Base-by-base conservation (phyloP, 2,329 filamentous ascomycete species). In the Colletotrichum tabaci region DNA sequence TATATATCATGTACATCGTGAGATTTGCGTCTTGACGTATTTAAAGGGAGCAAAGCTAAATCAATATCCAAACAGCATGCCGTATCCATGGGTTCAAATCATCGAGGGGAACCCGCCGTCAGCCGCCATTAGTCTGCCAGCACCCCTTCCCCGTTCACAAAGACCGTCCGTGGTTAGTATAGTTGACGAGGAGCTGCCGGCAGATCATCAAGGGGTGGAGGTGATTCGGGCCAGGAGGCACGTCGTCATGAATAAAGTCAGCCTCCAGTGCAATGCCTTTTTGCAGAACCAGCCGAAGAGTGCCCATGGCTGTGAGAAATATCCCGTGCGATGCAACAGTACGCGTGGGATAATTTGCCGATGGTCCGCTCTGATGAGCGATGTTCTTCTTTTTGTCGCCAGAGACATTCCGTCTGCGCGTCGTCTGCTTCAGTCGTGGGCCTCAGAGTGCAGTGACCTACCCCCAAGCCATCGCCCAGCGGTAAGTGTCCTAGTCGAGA, bases 1-100 rank as follows among this genome's bases (percentile, higher is more conserved):
- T 16, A 6, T 18, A 46, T 46, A 6, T 7, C 13, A 18, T 2
- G 44, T 30, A 30, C 3, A 46, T 18, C 44, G 18, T 16, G 16
- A 30, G 15, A 7, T 46, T 18, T 2, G 16, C 44, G 44, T 46
- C 44, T 46, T 46, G 44, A 53, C 15, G 23, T 53, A 53, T 26
- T 15, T 53, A 53, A 53, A 53, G 4, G 16, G 12, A 16, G 50
- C 23, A 26, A 53, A 26, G 47, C 9, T 50, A n/a, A 13, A 26
- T 21, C 21, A 50, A 26, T 50, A 9, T 50, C 21, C 26, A 26
- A 53, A 26, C 13, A 53, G 26, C 42, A 61, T 61, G 57, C 42
- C 57, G 40, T 49, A 61, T n/a, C 57, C 57, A 46, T 61, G 57
- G 57, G 21, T 61, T 30, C 57, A 46, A 61, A 61, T 61, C 18